Conservation (phyloP, 306 rosid genomes). For the Canavalia gladiata region DNA sequence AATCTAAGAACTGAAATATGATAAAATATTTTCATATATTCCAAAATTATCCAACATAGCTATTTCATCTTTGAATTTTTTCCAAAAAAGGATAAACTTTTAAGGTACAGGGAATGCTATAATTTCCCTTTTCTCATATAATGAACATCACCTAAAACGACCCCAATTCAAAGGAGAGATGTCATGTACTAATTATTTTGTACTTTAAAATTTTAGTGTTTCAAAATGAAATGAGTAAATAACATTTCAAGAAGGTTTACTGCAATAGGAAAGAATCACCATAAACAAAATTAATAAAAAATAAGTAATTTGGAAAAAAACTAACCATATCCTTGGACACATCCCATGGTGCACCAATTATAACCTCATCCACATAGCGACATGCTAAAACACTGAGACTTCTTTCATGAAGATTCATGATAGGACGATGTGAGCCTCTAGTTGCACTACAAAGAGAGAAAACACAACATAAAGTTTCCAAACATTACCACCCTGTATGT, state of each 20-base stretch:
- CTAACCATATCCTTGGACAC: conserved; percentile 90
- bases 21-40: no score
- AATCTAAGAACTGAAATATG: no score
- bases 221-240: neutral
- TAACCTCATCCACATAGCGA: conserved; percentile 97
- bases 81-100: neutral
- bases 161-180: conserved; percentile 12
- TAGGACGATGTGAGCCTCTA: conserved; percentile 96
- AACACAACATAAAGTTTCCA: neutral
- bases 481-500: conserved; percentile 21
- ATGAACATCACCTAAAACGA: neutral
- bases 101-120: neutral
- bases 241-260: conserved; percentile 4
- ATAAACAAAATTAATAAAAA: conserved; percentile 2
- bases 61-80: no score
- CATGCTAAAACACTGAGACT: conserved; percentile 97
- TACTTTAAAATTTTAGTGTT: neutral
- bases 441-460: conserved; percentile 62
- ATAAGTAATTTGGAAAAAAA: conserved; percentile 27
- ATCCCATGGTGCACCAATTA: conserved; percentile 98
- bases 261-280: conserved; percentile 30
- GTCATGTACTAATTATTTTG: neutral
- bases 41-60: no score
- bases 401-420: conserved; percentile 98
- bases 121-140: conserved; percentile 1